Conservation (phyloP, 768 basidiomycete species). For the Phaffia australis region DNA sequence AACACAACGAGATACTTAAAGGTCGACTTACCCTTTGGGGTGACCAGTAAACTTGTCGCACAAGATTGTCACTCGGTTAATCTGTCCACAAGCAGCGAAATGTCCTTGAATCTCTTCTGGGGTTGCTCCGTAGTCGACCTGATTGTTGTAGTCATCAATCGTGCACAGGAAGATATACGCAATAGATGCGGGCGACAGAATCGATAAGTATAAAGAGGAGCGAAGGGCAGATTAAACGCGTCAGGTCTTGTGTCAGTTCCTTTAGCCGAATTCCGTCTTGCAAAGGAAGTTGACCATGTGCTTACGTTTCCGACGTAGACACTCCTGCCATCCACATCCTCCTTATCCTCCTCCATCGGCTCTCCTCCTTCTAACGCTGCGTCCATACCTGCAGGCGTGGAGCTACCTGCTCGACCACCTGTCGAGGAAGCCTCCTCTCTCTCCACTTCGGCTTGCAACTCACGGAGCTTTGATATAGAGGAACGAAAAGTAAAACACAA, state of each 20-base stretch:
- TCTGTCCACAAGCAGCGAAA: slow-evolving; percentile 93
- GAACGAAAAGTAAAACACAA: not conserved
- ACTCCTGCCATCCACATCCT: slow-evolving; percentile 69
- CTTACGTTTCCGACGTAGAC: slow-evolving; percentile 92
- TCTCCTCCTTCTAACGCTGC: slow-evolving; percentile 44
- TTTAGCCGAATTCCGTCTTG: not conserved
- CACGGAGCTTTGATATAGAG: slow-evolving; percentile 11
- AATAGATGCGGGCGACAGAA: not conserved
- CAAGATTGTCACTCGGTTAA: slow-evolving; percentile 96
- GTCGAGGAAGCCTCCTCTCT: slow-evolving; percentile 24
- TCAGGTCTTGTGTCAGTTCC: not conserved
- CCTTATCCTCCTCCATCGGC: slow-evolving; percentile 71
- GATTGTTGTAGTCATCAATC: not conserved
- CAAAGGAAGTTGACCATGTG: slow-evolving; percentile 3
- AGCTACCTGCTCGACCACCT: slow-evolving; percentile 26
- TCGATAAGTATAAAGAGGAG: not conserved
- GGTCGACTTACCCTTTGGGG: slow-evolving; percentile 72
- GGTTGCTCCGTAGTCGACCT: slow-evolving; percentile 96
- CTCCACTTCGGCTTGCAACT: slow-evolving; percentile 29
- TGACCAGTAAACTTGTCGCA: slow-evolving; percentile 99
- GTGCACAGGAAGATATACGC: not conserved
- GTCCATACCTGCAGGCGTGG: slow-evolving; percentile 35
- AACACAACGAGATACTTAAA: slow-evolving; percentile 5
- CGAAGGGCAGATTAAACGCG: not conserved
- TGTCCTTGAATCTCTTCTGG: slow-evolving; percentile 97